Percentiles rank a stretch among this genome's conserved stretches.
phyloP scores from a whole-genome alignment of 257 asterid species.

The Solanum etuberosum region DNA sequence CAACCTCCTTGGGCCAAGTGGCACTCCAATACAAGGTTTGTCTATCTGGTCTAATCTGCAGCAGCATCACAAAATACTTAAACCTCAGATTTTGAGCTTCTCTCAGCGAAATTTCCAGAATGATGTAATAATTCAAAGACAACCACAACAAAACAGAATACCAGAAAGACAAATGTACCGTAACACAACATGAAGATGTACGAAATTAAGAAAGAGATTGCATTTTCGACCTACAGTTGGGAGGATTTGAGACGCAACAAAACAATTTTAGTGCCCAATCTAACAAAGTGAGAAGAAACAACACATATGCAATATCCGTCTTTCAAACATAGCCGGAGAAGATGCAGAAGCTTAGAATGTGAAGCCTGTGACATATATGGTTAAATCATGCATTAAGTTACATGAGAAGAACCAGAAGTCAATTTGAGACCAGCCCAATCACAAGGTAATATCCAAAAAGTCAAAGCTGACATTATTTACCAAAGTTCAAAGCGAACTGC shows the following conservation, averaged over 20 bases:
- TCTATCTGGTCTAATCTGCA: constrained; percentile 90
- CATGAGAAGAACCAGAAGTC: neutral
- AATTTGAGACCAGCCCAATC: neutral
- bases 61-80: neutral
- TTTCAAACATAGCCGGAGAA: neutral
- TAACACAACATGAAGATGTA: neutral
- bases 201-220: neutral
- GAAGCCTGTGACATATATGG: neutral
- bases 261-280: neutral
- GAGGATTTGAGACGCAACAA: neutral
- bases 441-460: neutral
- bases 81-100: neutral
- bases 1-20: constrained; percentile 95
- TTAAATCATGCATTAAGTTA: neutral
- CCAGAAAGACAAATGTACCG: neutral
- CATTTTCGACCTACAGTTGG: neutral
- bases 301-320: neutral
- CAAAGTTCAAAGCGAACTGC: neutral
- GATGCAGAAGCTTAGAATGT: neutral
- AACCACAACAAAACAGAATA: neutral
- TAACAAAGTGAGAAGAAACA: neutral
- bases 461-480: neutral
- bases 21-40: constrained; percentile 99
- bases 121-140: neutral
- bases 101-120: neutral